Evolutionary conservation across 495 filamentous ascomycete genomes (phyloP).

Genomic region (Hypoxylon subgilvum): DNA sequence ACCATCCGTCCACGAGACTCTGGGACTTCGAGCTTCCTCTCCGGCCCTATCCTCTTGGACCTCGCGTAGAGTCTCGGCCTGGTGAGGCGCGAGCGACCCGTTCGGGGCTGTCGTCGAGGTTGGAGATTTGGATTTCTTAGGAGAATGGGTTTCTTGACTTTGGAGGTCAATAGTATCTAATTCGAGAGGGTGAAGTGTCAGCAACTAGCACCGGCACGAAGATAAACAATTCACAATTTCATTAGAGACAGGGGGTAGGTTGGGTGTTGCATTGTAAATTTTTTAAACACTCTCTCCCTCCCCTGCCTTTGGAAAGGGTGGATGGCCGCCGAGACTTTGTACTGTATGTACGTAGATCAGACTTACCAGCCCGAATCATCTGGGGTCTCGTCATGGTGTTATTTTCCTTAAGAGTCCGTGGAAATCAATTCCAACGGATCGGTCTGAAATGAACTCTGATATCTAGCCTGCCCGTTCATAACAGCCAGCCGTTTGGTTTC

Average conservation of each 20-base stretch:
- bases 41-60: slow-evolving; percentile 75
- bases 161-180: slow-evolving; percentile 96
- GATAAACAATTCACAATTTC: slow-evolving; percentile 19
- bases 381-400: slow-evolving; percentile 73
- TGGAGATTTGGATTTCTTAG: slow-evolving; percentile 69
- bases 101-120: slow-evolving; percentile 42
- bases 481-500: slow-evolving; percentile 11
- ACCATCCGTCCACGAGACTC: slow-evolving; percentile 57
- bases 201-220: slow-evolving; percentile 26
- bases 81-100: slow-evolving; percentile 77
- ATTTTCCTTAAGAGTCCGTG: slow-evolving; percentile 23
- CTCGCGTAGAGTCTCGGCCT: slow-evolving; percentile 80
- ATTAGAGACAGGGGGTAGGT: slow-evolving; percentile 27
- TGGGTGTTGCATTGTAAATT: slow-evolving; percentile 35
- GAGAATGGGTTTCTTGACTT: slow-evolving; percentile 77
- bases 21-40: slow-evolving; percentile 63
- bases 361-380: slow-evolving; percentile 78
- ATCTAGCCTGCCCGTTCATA: slow-evolving; percentile 24
- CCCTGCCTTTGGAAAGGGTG: slow-evolving; percentile 24
- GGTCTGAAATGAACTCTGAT: slow-evolving; percentile 21
- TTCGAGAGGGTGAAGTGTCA: slow-evolving; percentile 32
- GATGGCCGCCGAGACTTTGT: not conserved
- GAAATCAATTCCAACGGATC: slow-evolving; percentile 37
- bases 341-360: slow-evolving; percentile 32
- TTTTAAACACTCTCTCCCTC: no score